phyloP scores from a whole-genome alignment of 2,329 filamentous ascomycete genomes.

The Colletotrichum lindemuthianum region DNA sequence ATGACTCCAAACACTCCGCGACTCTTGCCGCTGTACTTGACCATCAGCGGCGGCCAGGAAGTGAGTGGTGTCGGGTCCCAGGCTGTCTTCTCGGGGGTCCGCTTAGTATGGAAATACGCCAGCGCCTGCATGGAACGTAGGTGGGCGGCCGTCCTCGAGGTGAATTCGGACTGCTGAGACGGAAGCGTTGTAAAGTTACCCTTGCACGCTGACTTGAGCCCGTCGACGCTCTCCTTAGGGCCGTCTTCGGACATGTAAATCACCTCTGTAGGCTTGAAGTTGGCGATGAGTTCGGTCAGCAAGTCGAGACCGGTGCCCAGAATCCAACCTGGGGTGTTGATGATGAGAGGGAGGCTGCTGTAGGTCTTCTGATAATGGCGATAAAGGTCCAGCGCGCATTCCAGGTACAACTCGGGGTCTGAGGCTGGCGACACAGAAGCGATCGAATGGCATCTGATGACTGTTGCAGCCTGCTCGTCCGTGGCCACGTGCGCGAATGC shows the following conservation, averaged over 20 bases:
- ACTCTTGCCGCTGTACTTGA: conserved; percentile 64
- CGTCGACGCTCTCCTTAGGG: conserved; percentile 65
- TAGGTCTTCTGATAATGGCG: conserved; percentile 60
- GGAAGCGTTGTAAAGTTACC: conserved; percentile 63
- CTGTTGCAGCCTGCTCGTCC: conserved; percentile 35
- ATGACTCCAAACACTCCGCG: conserved; percentile 72
- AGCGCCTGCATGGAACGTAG: conserved; percentile 80
- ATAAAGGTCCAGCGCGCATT: conserved; percentile 72
- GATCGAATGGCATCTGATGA: conserved; percentile 73
- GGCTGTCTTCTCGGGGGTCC: conserved; percentile 39
- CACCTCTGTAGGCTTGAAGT: conserved; percentile 67
- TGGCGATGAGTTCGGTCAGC: conserved; percentile 65
- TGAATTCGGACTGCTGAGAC: conserved; percentile 66
- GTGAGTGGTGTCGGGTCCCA: conserved; percentile 69
- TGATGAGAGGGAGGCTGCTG: conserved; percentile 65
- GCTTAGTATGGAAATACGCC: conserved; percentile 75
- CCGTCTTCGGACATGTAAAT: conserved; percentile 76
- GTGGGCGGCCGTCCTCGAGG: conserved; percentile 70
- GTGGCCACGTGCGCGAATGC: conserved; percentile 70
- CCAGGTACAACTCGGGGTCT: conserved; percentile 73
- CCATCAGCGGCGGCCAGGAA: conserved; percentile 66
- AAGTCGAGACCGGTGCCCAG: conserved; percentile 76
- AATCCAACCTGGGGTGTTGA: conserved; percentile 82
- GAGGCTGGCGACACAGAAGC: conserved; percentile 72
- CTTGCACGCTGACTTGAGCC: conserved; percentile 56